Evolutionary conservation across 1,284 basidiomycete genomes (phyloP).

Genomic region (Blastosporella zonata): DNA sequence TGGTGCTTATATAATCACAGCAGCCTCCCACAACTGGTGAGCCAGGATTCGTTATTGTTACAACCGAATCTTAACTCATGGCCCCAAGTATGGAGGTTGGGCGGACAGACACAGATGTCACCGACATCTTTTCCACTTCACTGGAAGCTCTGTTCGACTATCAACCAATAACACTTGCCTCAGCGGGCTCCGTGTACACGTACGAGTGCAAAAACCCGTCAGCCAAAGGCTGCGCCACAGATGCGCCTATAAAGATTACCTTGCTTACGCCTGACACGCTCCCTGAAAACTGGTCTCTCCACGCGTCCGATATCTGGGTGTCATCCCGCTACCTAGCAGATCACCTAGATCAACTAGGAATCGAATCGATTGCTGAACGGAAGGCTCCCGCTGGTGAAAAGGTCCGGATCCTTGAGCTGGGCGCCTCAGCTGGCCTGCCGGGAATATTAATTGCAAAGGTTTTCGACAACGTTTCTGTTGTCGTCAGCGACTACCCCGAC

Average conservation of each 20-base stretch:
- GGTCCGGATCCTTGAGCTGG: constrained; percentile 62
- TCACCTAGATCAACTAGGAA: constrained; percentile 46
- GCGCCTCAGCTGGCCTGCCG: constrained; percentile 70
- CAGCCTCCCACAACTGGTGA: too few species aligned
- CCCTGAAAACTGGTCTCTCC: constrained; percentile 66
- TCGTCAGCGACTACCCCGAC: constrained; percentile 71
- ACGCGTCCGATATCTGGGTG: constrained; percentile 73
- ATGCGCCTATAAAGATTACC: constrained; percentile 23
- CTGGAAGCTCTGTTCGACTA: constrained; percentile 60
- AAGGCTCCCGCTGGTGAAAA: constrained; percentile 4
- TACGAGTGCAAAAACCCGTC: constrained; percentile 29
- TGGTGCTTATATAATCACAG: too few species aligned
- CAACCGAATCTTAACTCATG: too few species aligned
- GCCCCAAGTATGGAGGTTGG: constrained; percentile 17
- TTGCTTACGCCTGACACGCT: constrained; percentile 62
- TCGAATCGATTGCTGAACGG: constrained; percentile 24
- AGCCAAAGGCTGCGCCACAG: constrained; percentile 15
- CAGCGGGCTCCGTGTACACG: constrained; percentile 46
- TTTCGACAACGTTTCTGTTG: constrained; percentile 41
- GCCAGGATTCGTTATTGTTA: too few species aligned
- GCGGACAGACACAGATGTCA: constrained; percentile 37
- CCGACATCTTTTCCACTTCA: constrained; percentile 63
- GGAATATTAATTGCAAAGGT: constrained; percentile 59
- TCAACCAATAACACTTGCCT: constrained; percentile 55
- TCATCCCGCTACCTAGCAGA: constrained; percentile 64